Evolutionary conservation across 2,329 filamentous ascomycete genomes (phyloP).

Genomic region (Neopestalotiopsis rosae): DNA sequence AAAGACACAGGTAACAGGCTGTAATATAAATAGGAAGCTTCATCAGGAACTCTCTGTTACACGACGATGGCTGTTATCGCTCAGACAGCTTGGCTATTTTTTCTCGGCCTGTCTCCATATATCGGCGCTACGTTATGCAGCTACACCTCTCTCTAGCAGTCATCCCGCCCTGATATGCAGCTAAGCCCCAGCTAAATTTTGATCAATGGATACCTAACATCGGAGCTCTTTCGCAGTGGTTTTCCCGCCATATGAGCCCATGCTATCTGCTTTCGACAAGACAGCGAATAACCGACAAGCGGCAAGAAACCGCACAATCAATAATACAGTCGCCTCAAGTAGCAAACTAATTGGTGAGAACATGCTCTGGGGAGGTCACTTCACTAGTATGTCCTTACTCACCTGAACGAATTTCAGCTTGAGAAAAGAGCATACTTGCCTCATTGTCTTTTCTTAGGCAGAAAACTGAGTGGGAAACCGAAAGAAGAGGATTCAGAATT

Average conservation of each 20-base stretch:
- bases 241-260: neutral
- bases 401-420: neutral
- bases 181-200: slow-evolving; percentile 12
- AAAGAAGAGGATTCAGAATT: neutral
- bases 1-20: no score
- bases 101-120: neutral
- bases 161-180: slow-evolving; percentile 2
- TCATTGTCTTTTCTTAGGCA: neutral
- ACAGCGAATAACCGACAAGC: no score
- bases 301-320: neutral
- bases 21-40: no score
- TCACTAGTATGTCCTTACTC: slow-evolving; percentile 47
- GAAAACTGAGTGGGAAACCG: neutral
- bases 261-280: neutral
- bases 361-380: slow-evolving; percentile 42
- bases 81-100: neutral
- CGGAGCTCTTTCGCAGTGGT: slow-evolving; percentile 7
- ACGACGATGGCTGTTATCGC: no score
- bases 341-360: slow-evolving; percentile 14
- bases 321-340: slow-evolving; percentile 24
- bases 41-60: no score
- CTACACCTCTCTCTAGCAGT: neutral
- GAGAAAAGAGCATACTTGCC: neutral
- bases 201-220: slow-evolving; percentile 1
- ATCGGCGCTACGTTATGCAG: slow-evolving; percentile 4